Evolutionary conservation across 2,329 filamentous ascomycete genomes (phyloP).

Genomic region (Dothistroma pini): DNA sequence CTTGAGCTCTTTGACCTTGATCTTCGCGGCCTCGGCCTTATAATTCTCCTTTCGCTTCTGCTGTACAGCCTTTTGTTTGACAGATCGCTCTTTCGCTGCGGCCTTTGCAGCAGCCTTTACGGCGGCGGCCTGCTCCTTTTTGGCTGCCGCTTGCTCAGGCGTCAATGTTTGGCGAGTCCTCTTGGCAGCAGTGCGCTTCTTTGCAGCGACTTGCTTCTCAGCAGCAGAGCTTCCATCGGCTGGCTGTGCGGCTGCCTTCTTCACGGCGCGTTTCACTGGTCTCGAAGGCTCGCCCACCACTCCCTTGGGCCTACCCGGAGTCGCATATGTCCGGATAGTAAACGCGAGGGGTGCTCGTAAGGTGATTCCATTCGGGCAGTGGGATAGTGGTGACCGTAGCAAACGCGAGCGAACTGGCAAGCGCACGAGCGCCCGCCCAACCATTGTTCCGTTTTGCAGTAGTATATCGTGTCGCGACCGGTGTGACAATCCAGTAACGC

Average conservation of each 20-base stretch:
- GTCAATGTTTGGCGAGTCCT: conserved; percentile 17
- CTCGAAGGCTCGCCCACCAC: conserved; percentile 33
- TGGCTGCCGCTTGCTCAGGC: conserved; percentile 21
- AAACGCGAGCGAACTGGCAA: conserved; percentile 23
- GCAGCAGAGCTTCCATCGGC: conserved; percentile 20
- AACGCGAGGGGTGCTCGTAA: conserved; percentile 14
- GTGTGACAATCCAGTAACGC: background rate
- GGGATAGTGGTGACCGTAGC: conserved; percentile 11
- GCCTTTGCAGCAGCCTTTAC: conserved; percentile 11
- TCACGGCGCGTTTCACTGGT: conserved; percentile 32
- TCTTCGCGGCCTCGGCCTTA: conserved; percentile 24
- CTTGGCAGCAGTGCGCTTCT: conserved; percentile 20
- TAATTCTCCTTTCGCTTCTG: conserved; percentile 10
- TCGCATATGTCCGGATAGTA: conserved; percentile 25
- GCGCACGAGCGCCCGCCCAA: conserved; percentile 23
- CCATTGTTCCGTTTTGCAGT: conserved; percentile 16
- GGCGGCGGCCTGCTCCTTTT: background rate
- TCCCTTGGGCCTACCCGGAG: conserved; percentile 31
- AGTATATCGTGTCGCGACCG: background rate
- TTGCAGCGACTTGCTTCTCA: conserved; percentile 23
- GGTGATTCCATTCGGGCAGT: conserved; percentile 10
- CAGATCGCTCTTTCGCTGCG: conserved; percentile 11
- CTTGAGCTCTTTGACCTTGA: conserved; percentile 40
- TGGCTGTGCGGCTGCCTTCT: conserved; percentile 23
- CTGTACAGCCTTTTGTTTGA: conserved; percentile 4